Evolutionary conservation across 164 flowering plant genomes (phyloP).

Genomic region (Macadamia integrifolia): DNA sequence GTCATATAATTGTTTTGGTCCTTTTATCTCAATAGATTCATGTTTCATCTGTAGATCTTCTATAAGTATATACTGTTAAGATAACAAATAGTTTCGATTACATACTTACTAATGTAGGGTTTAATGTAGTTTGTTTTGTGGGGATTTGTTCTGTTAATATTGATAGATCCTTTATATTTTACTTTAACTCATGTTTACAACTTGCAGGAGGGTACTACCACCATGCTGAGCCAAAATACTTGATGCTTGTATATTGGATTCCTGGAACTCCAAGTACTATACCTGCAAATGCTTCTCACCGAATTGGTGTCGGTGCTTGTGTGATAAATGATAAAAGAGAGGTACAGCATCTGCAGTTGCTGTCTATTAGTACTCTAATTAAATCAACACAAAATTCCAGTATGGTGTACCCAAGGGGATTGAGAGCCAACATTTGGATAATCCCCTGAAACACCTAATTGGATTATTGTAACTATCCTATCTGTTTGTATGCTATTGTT

Average conservation of each 20-base stretch:
- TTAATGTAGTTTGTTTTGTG: not conserved
- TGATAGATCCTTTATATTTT: not conserved
- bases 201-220: conserved; percentile 46
- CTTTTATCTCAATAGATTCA: not conserved
- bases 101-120: too few species aligned
- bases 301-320: conserved; percentile 42
- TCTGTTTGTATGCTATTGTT: too few species aligned
- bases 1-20: not conserved
- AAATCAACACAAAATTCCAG: too few species aligned
- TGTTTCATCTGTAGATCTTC: not conserved
- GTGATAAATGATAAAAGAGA: conserved; percentile 43
- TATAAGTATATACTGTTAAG: too few species aligned
- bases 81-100: too few species aligned
- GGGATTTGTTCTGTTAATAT: not conserved
- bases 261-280: conserved; percentile 31
- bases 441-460: too few species aligned
- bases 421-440: too few species aligned
- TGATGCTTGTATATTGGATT: conserved; percentile 52
- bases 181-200: not conserved
- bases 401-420: too few species aligned
- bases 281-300: conserved; percentile 47
- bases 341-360: conserved; percentile 20
- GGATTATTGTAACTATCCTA: not conserved
- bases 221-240: conserved; percentile 42
- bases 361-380: too few species aligned